Percentiles rank a stretch among this genome's conserved stretches.
Evolutionary conservation across 768 basidiomycete species (phyloP).

Genomic region (Kwoniella europaea): DNA sequence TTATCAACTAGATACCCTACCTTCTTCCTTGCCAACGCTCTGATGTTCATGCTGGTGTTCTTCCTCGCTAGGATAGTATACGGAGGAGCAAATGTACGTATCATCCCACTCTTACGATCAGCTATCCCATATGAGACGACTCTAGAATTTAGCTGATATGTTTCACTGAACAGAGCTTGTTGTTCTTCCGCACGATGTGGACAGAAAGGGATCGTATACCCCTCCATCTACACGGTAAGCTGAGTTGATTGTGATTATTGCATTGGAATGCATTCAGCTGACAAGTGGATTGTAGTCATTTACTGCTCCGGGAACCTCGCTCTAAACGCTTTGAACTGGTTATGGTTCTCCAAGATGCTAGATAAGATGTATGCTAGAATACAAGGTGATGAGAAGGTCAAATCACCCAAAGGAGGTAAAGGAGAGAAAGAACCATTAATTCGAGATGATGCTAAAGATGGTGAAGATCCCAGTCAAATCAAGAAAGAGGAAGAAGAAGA

Average conservation of each 20-base stretch:
- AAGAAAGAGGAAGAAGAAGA: conserved; percentile 7
- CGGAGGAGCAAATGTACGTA: conserved; percentile 62
- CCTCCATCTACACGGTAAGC: conserved; percentile 35
- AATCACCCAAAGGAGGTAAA: neutral
- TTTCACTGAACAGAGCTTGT: conserved; percentile 63
- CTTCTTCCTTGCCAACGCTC: conserved; percentile 74
- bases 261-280: neutral
- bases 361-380: conserved; percentile 41
- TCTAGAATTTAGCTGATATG: too few species aligned
- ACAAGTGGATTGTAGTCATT: conserved; percentile 57
- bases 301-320: conserved; percentile 69
- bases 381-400: conserved; percentile 26
- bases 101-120: neutral
- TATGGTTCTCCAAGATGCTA: conserved; percentile 56
- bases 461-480: neutral
- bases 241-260: too few species aligned
- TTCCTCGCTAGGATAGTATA: conserved; percentile 73
- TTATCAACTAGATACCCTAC: conserved; percentile 74
- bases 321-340: conserved; percentile 73
- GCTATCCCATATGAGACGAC: too few species aligned
- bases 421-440: conserved; percentile 22
- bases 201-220: conserved; percentile 66
- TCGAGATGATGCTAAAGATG: neutral
- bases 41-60: conserved; percentile 71
- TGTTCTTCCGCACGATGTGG: conserved; percentile 69